phyloP scores from a whole-genome alignment of 257 asterid species.

The Nicotiana attenuata region DNA sequence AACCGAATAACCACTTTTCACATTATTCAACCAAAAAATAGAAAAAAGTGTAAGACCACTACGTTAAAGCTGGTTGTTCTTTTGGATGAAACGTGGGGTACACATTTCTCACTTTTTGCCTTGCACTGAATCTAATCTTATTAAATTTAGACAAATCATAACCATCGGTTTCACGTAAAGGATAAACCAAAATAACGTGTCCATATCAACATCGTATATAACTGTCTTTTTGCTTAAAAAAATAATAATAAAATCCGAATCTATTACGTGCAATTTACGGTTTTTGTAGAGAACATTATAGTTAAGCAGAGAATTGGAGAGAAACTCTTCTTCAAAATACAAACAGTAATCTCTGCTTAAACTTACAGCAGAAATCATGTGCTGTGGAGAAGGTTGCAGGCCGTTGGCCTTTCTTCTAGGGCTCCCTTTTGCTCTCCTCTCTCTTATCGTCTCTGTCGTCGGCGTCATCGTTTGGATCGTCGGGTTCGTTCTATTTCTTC shows the following conservation, averaged over 20 bases:
- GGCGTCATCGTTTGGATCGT: constrained; percentile 52
- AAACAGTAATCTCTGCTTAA: neutral
- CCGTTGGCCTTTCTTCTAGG: constrained; percentile 60
- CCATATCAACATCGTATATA: neutral
- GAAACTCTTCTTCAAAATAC: neutral
- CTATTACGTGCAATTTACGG: neutral
- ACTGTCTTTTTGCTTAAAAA: neutral
- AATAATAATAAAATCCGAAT: neutral
- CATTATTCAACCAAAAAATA: neutral
- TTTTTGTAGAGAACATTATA: neutral
- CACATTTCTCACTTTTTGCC: neutral
- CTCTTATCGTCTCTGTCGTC: constrained; percentile 46
- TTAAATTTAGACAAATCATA: neutral
- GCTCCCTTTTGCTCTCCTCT: constrained; percentile 53
- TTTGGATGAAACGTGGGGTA: neutral
- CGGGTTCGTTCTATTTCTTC: constrained; percentile 28
- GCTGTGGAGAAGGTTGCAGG: constrained; percentile 44
- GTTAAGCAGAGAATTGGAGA: neutral
- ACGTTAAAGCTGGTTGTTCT: neutral
- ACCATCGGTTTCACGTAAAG: neutral
- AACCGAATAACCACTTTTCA: neutral
- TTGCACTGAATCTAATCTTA: neutral
- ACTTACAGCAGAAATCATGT: constrained; percentile 19
- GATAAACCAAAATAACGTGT: neutral
- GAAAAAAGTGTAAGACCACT: neutral